phyloP scores from a whole-genome alignment of 2,329 filamentous ascomycete species.

The Colletotrichum spaethianum region DNA sequence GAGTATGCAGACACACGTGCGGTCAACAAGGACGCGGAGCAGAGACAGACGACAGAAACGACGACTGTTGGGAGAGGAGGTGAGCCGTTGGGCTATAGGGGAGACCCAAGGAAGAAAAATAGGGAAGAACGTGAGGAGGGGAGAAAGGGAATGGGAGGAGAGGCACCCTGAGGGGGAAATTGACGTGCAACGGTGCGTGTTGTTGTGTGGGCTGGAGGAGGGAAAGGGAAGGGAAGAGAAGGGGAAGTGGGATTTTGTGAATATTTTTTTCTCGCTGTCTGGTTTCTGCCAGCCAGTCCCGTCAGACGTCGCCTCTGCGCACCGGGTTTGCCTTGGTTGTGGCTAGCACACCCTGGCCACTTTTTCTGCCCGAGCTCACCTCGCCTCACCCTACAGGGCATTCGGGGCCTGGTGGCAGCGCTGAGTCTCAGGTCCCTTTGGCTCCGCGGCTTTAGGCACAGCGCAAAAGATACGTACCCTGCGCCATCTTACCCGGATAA shows the following conservation, averaged over 20 bases:
- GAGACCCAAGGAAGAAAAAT: conserved; percentile 51
- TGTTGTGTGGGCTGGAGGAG: conserved; percentile 43
- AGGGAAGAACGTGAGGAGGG: conserved; percentile 50
- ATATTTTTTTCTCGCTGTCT: conserved; percentile 41
- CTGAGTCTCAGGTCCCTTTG: background rate
- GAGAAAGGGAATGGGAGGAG: conserved; percentile 48
- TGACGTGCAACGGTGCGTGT: conserved; percentile 61
- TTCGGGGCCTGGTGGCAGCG: background rate
- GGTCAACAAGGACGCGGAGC: conserved; percentile 9
- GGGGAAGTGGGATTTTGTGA: conserved; percentile 41
- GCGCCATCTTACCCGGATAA: background rate
- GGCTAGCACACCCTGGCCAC: conserved; percentile 30
- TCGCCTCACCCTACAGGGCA: conserved; percentile 6
- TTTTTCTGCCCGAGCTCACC: conserved; percentile 29
- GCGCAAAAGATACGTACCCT: background rate
- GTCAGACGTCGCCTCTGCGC: conserved; percentile 28
- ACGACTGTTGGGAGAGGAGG: conserved; percentile 42
- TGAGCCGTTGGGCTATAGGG: conserved; percentile 43
- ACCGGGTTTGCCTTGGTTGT: conserved; percentile 31
- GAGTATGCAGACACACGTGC: conserved; percentile 30
- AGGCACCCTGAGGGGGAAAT: conserved; percentile 58
- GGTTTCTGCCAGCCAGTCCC: conserved; percentile 1
- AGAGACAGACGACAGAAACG: conserved; percentile 27
- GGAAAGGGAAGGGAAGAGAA: conserved; percentile 39
- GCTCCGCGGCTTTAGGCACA: background rate